Base-by-base conservation (phyloP, 495 filamentous ascomycete genomes). In the Xylaria telfairii region DNA sequence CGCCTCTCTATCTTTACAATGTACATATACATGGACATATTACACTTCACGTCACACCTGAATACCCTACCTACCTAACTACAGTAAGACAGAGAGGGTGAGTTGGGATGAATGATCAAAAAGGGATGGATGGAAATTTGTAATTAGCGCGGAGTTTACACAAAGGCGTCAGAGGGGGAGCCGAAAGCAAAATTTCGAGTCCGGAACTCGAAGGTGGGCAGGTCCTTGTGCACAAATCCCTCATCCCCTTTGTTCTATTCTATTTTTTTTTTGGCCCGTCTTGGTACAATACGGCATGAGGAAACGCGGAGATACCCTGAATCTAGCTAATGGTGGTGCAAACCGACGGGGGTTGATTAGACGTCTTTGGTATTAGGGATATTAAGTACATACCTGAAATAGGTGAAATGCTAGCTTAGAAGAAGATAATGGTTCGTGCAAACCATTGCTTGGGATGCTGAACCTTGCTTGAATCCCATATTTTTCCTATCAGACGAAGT, bases 191-290 rank as follows among this genome's bases (percentile, higher is more conserved):
- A 49, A 21, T 32, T n/a, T n/a, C 30, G 73, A 75, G 75, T 74
- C 75, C 70, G 75, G 67, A 71, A 77, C 75, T 75, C 71, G 71
- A 54, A 61, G 10, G 28, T 28, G 64, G 64, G 47, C 17, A 32
- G 46, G 30, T 26, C 49, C 9, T 37, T 6, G 28, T 34, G 28
- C 66, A 21, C 28, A n/a, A n/a, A 34, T 26, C 26, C 34, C 26
- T 10, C 49, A 17, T 68, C 37, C 41, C 34, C 26, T 68, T 59
- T 60, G 39, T 60, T 68, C 28, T 39, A 32, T 15, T 32, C 4
- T 41, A n/a, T 24, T 61, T 13, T 61, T 24, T 28, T 19, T 39
- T 4, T 42, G 2, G 6, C 28, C 6, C n/a, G 2, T 61, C 32
- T n/a, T n/a, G n/a, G 17, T 24, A 4, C 3, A 41, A 37, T n/a